A percentile compares a stretch with the other conserved stretches of the same genome.
Evolutionary conservation across 768 basidiomycete species (phyloP).

Genomic region (Heimioporus sp.): DNA sequence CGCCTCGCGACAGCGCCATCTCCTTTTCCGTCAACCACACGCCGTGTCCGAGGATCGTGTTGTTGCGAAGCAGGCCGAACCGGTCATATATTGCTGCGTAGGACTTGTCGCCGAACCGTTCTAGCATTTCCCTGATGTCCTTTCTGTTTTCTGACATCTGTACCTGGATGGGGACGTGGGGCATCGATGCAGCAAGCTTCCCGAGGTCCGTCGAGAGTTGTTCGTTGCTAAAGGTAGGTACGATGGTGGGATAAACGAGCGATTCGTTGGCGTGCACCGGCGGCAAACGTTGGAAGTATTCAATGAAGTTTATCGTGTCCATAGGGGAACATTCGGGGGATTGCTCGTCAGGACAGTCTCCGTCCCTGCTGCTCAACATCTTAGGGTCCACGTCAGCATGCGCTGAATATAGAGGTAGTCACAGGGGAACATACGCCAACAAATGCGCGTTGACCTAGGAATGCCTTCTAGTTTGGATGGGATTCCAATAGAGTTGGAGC

Average conservation of each 20-base stretch:
- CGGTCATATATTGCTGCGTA: slow-evolving; percentile 85
- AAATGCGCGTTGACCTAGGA: slow-evolving; percentile 77
- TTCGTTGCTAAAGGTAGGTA: slow-evolving; percentile 90
- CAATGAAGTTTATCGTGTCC: slow-evolving; percentile 63
- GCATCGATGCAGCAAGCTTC: slow-evolving; percentile 53
- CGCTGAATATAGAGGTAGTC: not conserved
- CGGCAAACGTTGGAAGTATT: slow-evolving; percentile 61
- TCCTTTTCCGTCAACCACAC: slow-evolving; percentile 77
- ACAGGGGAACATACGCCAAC: slow-evolving; percentile 60
- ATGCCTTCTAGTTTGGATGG: slow-evolving; percentile 6
- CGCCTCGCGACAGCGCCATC: slow-evolving; percentile 61
- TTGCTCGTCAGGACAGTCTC: slow-evolving; percentile 72
- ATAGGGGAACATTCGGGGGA: slow-evolving; percentile 56
- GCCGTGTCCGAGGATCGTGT: slow-evolving; percentile 88
- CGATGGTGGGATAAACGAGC: slow-evolving; percentile 86
- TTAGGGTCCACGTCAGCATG: not conserved
- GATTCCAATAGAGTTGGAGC: slow-evolving; percentile 4
- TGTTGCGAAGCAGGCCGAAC: slow-evolving; percentile 68
- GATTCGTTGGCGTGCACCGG: slow-evolving; percentile 37
- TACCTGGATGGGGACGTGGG: slow-evolving; percentile 79
- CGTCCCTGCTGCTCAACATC: slow-evolving; percentile 35
- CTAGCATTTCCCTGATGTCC: slow-evolving; percentile 66
- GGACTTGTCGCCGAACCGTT: slow-evolving; percentile 62
- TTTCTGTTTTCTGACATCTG: slow-evolving; percentile 84
- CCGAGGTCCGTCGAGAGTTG: slow-evolving; percentile 66